These are phyloP conservation scores for Gomphus bonarii DNA, from an alignment of 1,284 basidiomycete species.

Conservation along the genomic window DNA sequence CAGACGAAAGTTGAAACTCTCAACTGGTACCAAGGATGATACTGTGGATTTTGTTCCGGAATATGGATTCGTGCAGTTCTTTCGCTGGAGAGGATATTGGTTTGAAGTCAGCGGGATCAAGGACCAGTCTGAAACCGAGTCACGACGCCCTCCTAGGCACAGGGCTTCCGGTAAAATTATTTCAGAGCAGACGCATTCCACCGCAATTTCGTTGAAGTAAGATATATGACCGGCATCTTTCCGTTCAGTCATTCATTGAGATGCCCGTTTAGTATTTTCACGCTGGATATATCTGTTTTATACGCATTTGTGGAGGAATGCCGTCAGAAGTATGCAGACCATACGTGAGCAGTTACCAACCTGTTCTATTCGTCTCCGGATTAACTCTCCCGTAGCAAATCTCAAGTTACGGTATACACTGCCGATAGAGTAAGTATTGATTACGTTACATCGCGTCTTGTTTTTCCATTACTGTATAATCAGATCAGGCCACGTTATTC, in stretches of 20 bases:
- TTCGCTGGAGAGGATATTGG: conserved; percentile 41
- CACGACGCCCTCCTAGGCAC: not conserved
- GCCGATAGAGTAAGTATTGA: not conserved
- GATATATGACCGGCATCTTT: not conserved
- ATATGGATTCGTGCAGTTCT: conserved; percentile 34
- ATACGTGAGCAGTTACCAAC: conserved; percentile 22
- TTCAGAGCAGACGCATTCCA: not conserved
- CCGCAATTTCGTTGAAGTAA: conserved; percentile 14
- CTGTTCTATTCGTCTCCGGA: not conserved
- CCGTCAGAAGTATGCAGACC: conserved; percentile 30
- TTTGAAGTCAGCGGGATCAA: conserved; percentile 25
- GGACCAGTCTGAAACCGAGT: not conserved
- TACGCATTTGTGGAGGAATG: conserved; percentile 37
- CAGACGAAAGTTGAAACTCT: conserved; percentile 32
- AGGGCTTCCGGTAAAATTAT: too few relatives aligned
- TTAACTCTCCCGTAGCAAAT: not conserved
- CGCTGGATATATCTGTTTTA: conserved; percentile 32
- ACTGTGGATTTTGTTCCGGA: conserved; percentile 38
- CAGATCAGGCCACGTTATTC: too few relatives aligned
- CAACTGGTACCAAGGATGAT: conserved; percentile 7
- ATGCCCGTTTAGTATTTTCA: conserved; percentile 31
- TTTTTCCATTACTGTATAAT: not conserved
- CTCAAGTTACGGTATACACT: not conserved
- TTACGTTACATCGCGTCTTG: conserved; percentile 2
- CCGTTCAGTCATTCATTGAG: not conserved